Percentiles rank a stretch among this genome's conserved stretches.
phyloP scores from a whole-genome alignment of 805 yeast genomes.

The Middelhovenomyces tepae region DNA sequence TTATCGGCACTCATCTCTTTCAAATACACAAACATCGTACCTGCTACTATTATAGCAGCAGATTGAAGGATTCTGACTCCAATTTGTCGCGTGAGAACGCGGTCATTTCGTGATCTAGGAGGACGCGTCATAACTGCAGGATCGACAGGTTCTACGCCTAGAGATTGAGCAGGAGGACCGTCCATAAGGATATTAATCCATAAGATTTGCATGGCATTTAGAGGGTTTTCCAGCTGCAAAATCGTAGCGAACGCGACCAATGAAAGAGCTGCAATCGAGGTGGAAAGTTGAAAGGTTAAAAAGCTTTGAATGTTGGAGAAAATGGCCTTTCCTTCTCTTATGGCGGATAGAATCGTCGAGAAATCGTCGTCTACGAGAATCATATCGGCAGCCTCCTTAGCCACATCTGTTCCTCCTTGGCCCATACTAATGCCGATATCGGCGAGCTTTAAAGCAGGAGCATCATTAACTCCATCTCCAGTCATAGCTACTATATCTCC shows the following conservation, averaged over 20 bases:
- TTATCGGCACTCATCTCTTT: slow-evolving; percentile 79
- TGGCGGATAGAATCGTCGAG: slow-evolving; percentile 85
- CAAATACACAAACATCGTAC: slow-evolving; percentile 81
- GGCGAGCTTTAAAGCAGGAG: slow-evolving; percentile 54
- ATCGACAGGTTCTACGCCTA: slow-evolving; percentile 97
- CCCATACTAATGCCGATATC: slow-evolving; percentile 62
- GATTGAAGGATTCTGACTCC: slow-evolving; percentile 67
- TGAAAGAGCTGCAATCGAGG: slow-evolving; percentile 90
- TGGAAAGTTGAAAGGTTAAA: slow-evolving; percentile 89
- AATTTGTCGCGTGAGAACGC: slow-evolving; percentile 64
- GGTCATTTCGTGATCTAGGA: slow-evolving; percentile 85
- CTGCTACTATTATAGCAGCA: slow-evolving; percentile 67
- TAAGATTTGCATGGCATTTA: slow-evolving; percentile 95
- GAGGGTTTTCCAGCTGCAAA: slow-evolving; percentile 83
- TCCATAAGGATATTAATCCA: slow-evolving; percentile 98
- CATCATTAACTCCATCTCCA: slow-evolving; percentile 59
- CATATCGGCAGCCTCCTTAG: slow-evolving; percentile 98
- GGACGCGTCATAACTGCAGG: slow-evolving; percentile 92
- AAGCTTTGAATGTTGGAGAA: slow-evolving; percentile 93
- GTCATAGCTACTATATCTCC: slow-evolving; percentile 56
- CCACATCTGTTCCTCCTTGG: slow-evolving; percentile 95
- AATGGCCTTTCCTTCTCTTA: slow-evolving; percentile 96
- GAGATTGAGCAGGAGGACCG: slow-evolving; percentile 97
- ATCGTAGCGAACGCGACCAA: slow-evolving; percentile 81
- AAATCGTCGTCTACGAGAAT: slow-evolving; percentile 95